Evolutionary conservation across 2,329 filamentous ascomycete genomes (phyloP).

Genomic region (Blastomyces gilchristii): DNA sequence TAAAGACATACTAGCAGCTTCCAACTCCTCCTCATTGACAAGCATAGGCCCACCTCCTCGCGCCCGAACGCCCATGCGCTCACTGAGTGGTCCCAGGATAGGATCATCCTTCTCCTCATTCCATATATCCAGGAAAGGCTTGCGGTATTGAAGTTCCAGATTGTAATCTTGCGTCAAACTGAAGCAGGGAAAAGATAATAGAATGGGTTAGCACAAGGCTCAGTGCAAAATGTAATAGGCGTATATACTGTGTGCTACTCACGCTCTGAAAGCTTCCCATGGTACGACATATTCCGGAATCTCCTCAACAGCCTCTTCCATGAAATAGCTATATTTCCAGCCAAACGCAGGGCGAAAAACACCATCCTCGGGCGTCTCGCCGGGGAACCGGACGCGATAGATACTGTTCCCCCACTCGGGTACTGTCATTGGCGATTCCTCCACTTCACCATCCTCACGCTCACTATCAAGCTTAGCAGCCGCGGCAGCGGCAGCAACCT

Average conservation of each 20-base stretch:
- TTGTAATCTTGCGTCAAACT: conserved; percentile 88
- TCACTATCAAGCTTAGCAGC: conserved; percentile 26
- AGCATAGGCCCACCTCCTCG: conserved; percentile 55
- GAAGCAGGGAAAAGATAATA: conserved; percentile 11
- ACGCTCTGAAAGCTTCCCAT: conserved; percentile 91
- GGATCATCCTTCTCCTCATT: conserved; percentile 78
- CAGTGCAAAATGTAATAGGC: background rate
- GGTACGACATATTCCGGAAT: conserved; percentile 97
- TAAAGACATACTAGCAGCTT: conserved; percentile 59
- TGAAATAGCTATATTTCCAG: conserved; percentile 96
- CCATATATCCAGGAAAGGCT: conserved; percentile 85
- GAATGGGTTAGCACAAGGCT: conserved; percentile 1
- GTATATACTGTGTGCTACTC: conserved; percentile 16
- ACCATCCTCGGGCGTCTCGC: conserved; percentile 71
- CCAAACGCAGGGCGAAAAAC: conserved; percentile 90
- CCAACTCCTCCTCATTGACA: conserved; percentile 78
- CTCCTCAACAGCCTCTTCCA: conserved; percentile 91
- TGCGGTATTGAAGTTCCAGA: conserved; percentile 87
- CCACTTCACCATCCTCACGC: conserved; percentile 39
- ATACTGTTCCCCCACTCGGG: conserved; percentile 86
- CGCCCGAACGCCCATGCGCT: conserved; percentile 88
- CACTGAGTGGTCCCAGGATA: conserved; percentile 70
- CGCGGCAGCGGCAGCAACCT: conserved; percentile 27
- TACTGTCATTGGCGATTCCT: conserved; percentile 55
- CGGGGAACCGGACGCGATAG: conserved; percentile 82